A percentile compares a stretch with the other conserved stretches of the same genome.
phyloP scores from a whole-genome alignment of 192 early-diverging fungal genomes.

The Coemansia sp. region DNA sequence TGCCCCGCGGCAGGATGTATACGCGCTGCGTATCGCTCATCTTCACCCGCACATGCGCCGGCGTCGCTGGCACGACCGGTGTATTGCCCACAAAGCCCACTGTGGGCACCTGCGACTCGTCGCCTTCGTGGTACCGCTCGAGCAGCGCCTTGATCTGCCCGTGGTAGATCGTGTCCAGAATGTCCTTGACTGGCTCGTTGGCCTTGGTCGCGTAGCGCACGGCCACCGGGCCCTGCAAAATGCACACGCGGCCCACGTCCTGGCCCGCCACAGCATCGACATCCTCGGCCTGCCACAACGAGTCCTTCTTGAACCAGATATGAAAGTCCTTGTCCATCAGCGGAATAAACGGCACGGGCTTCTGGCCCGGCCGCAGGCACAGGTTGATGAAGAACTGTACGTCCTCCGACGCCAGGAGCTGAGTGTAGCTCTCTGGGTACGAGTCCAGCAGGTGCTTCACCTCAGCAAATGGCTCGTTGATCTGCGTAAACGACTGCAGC shows the following conservation, averaged over 20 bases:
- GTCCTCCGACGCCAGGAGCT: slow-evolving; percentile 39
- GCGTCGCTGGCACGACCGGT: background rate
- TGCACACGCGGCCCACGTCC: slow-evolving; percentile 82
- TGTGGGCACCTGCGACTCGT: slow-evolving; percentile 58
- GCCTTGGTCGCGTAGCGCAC: slow-evolving; percentile 68
- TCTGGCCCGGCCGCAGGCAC: slow-evolving; percentile 54
- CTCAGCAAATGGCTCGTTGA: slow-evolving; percentile 8
- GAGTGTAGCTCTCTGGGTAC: slow-evolving; percentile 27
- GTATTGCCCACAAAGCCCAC: slow-evolving; percentile 64
- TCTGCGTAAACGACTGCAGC: slow-evolving; percentile 25
- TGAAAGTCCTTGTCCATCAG: slow-evolving; percentile 92
- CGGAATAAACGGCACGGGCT: slow-evolving; percentile 93
- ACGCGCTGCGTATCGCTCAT: slow-evolving; percentile 2
- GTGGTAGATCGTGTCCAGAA: slow-evolving; percentile 79
- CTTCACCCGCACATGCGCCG: slow-evolving; percentile 13
- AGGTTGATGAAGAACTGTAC: slow-evolving; percentile 40
- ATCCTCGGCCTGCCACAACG: slow-evolving; percentile 92
- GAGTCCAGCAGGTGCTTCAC: slow-evolving; percentile 36
- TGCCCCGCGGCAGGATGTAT: slow-evolving; percentile 7
- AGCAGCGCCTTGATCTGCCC: slow-evolving; percentile 73
- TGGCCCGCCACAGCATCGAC: slow-evolving; percentile 82
- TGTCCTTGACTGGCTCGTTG: slow-evolving; percentile 84
- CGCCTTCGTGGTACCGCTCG: slow-evolving; percentile 65
- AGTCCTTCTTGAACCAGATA: slow-evolving; percentile 98
- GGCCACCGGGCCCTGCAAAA: slow-evolving; percentile 89